Conservation (phyloP, 1,284 basidiomycete genomes). For the Chalciporus sp. region DNA sequence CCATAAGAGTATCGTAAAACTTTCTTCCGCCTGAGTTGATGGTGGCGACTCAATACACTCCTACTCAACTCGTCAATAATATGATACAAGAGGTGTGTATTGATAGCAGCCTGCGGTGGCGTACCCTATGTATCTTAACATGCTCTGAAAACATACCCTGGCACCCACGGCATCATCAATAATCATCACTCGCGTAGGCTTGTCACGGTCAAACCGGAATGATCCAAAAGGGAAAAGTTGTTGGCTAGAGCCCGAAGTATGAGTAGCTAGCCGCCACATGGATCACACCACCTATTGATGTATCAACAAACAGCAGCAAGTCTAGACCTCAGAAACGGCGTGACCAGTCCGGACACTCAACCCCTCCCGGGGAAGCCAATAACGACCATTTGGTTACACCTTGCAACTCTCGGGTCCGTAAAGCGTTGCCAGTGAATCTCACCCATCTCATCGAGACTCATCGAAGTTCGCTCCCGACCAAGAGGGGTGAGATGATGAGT, state of each 20-base stretch:
- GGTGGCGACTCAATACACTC: constrained; percentile 3
- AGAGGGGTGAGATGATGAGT: constrained; percentile 5
- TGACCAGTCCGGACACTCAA: background rate
- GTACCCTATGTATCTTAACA: constrained; percentile 19
- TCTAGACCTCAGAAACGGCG: constrained; percentile 10
- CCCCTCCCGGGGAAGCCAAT: background rate
- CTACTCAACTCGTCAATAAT: background rate
- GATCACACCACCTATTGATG: constrained; percentile 36
- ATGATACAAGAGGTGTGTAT: background rate
- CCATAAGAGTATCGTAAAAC: background rate
- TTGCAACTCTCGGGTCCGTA: constrained; percentile 22
- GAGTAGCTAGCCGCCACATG: constrained; percentile 3
- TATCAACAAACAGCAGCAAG: constrained; percentile 6
- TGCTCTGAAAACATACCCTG: background rate
- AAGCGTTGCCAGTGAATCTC: constrained; percentile 6
- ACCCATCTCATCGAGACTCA: background rate
- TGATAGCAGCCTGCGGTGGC: constrained; percentile 26
- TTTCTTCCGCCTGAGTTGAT: background rate
- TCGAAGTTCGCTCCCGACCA: constrained; percentile 13
- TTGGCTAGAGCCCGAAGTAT: background rate
- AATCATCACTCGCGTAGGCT: background rate
- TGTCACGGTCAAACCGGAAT: background rate
- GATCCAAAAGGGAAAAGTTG: constrained; percentile 1
- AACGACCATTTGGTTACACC: background rate
- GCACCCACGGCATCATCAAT: background rate